Base-by-base conservation (phyloP, 768 basidiomycete species). In the Lactarius deliciosus region DNA sequence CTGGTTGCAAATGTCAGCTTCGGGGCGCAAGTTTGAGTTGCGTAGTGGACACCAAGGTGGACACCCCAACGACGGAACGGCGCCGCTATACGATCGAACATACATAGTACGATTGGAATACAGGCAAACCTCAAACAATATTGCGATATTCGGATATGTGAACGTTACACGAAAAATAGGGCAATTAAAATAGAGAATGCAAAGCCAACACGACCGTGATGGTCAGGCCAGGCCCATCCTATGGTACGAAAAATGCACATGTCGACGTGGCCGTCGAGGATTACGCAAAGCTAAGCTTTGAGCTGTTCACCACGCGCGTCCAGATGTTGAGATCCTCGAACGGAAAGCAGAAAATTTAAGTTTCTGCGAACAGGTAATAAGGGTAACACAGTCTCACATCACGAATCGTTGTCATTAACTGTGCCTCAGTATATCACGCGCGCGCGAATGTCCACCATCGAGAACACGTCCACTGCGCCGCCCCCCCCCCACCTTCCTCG, bases 381-480 rank as follows among this genome's bases (percentile, higher is more conserved):
- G 55, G 7, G 41, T 62, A 61, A 68, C 28, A 28, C 18, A 66
- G 32, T 74, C 87, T 75, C 73, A 95, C 95, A 81, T 90, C 82
- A 18, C 81, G 72, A 60, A 98, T 89, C 0, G 93, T 92, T 68
- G 92, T 88, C 81, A 90, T 92, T 15, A 99, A 82, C 76, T 94
- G 91, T 2, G 83, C 86, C 75, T 99, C 96, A 15, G 94, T 98
- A 77, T 90, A 97, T 97, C 89, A 45, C 89, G 45, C 95, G 86
- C 57, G 89, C 87, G 40, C 96, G 86, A 64, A 98, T 86, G 69
- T 98, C 94, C 50, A 92, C 84, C 82, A 99, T 87, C 9, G 87
- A 85, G 67, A 97, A 77, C 72, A 92, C 90, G 25, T 82, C 83
- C 6, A 67, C 50, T 63, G 83, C 82, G 47, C 83, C 81, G 4